Percentiles rank a stretch among this genome's conserved stretches.
Conservation (phyloP, 495 filamentous ascomycete genomes). For the Friedmanniomyces simplex region DNA sequence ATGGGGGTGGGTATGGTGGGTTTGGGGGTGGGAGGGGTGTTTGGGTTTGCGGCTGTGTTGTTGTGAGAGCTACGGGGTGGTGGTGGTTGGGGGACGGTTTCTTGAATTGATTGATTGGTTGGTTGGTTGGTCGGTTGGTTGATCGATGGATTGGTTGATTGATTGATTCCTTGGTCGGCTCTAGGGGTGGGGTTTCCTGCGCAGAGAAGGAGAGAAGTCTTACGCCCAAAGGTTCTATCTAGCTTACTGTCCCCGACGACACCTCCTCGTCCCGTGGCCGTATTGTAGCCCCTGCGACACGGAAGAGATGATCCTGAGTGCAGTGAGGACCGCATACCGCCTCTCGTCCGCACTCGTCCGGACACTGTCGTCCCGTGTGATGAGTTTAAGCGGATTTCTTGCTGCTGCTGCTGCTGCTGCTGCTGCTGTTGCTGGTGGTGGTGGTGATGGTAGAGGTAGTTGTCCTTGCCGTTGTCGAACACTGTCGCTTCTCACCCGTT, state of each 20-base stretch:
- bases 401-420: too few relatives aligned
- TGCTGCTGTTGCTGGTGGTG: too few relatives aligned
- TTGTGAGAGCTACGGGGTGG: too few relatives aligned
- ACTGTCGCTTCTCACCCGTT: constrained; percentile 6
- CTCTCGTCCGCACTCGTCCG: constrained; percentile 2
- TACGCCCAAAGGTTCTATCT: background rate
- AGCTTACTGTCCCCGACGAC: background rate
- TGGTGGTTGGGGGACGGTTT: too few relatives aligned
- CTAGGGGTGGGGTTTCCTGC: background rate
- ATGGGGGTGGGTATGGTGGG: too few relatives aligned
- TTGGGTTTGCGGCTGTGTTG: too few relatives aligned
- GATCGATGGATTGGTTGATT: background rate
- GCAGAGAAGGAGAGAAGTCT: too few relatives aligned
- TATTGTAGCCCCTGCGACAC: constrained; percentile 4
- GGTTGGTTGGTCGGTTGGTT: too few relatives aligned
- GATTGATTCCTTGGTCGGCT: background rate
- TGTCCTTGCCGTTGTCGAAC: background rate
- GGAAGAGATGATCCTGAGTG: constrained; percentile 10
- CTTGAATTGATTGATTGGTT: too few relatives aligned
- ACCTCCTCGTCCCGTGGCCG: background rate
- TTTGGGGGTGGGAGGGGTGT: too few relatives aligned
- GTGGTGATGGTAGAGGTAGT: too few relatives aligned
- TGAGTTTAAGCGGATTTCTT: background rate
- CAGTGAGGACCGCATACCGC: constrained; percentile 3
- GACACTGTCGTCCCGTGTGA: background rate